Evolutionary conservation across 805 yeast genomes (phyloP).

Genomic region (Metschnikowia borealis): DNA sequence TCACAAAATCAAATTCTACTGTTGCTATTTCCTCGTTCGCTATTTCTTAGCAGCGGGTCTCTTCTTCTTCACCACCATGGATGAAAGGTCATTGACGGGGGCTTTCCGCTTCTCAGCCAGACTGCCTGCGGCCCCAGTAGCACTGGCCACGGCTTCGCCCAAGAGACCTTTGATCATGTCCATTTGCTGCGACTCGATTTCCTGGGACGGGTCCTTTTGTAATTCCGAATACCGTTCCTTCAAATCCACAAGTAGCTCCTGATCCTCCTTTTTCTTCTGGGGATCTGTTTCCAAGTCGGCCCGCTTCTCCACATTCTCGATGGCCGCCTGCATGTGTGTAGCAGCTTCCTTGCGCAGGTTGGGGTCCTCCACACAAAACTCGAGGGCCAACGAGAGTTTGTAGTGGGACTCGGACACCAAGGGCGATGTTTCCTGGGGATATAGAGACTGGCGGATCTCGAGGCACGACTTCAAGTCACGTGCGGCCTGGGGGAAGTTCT

Average conservation of each 20-base stretch:
- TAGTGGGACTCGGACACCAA: constrained; percentile 75
- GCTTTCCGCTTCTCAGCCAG: constrained; percentile 9
- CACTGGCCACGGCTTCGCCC: constrained; percentile 39
- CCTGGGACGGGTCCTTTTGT: constrained; percentile 47
- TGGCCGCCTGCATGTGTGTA: constrained; percentile 52
- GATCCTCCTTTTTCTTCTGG: constrained; percentile 39
- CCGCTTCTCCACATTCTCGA: constrained; percentile 36
- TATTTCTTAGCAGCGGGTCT: constrained; percentile 3
- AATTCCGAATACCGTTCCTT: constrained; percentile 54
- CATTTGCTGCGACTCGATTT: constrained; percentile 46
- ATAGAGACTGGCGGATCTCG: constrained; percentile 49
- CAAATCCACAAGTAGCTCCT: constrained; percentile 52
- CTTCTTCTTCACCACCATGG: constrained; percentile 53
- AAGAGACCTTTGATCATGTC: constrained; percentile 54
- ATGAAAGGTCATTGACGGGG: constrained; percentile 56
- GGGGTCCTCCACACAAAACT: constrained; percentile 57
- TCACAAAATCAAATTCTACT: too few relatives aligned
- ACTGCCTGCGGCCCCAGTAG: constrained; percentile 1
- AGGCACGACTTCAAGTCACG: constrained; percentile 61
- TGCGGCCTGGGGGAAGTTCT: constrained; percentile 76
- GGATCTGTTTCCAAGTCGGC: constrained; percentile 37
- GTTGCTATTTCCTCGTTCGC: not conserved
- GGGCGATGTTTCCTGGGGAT: constrained; percentile 45
- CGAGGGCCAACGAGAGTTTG: constrained; percentile 74
- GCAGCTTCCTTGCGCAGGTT: constrained; percentile 47